Base-by-base conservation (phyloP, 345 rosid genomes). In the Aquilaria sinensis region DNA sequence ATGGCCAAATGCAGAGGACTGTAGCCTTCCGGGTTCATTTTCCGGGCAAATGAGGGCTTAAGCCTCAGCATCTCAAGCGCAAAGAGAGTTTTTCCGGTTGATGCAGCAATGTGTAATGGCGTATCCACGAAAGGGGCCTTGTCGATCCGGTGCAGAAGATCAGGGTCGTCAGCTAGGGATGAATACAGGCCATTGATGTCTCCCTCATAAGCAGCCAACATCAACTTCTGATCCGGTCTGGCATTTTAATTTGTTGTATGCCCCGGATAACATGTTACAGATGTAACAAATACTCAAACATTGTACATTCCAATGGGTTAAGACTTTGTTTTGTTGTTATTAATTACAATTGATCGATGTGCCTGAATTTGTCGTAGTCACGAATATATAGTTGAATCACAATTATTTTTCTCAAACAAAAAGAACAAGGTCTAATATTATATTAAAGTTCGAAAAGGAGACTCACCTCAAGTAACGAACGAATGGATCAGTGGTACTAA, bases 51-150 rank as follows among this genome's bases (percentile, higher is more conserved):
- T 4, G 60, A 73, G 0, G 81, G 77, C 49, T 74, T 74, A 1
- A 73, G 61, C 7, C 12, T 73, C 23, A 64, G 66, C 0, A 80
- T 3, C 10, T 74, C 73, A 70, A 76, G 48, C 15, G 76, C 70
- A 0, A 77, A 67, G 51, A 58, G 73, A 31, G 60, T 65, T 49
- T 68, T 56, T 5, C 80, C 80, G 0, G 30, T 30, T 0, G 31
- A 15, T 1, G 81, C 81, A 16, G 82, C 75, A 11, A 69, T 7
- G 43, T 73, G 80, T 7, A 80, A 31, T 16, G 84, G 78, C 61
- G 72, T 77, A 32, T 75, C 78, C 31, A 61, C 69, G 3, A 72
- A 37, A 32, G 60, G 33, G 15, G 48, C 1, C 23, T 66, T 7
- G 30, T 70, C 75, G n/a, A 45, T 15, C 5, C 54, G 62, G 6